phyloP scores from a whole-genome alignment of 805 yeast genomes.

The Starmerella cellae region DNA sequence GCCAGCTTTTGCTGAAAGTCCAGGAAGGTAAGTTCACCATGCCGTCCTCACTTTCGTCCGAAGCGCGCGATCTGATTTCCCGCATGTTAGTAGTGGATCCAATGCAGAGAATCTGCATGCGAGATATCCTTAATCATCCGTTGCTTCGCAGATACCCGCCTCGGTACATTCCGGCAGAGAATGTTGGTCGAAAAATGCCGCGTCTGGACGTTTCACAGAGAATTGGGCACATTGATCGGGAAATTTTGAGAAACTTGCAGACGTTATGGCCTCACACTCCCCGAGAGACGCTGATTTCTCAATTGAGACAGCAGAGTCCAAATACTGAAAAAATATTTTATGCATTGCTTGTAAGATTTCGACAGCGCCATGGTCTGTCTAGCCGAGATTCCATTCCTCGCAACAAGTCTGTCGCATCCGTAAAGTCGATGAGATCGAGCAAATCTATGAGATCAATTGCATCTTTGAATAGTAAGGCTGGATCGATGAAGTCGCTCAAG shows the following conservation, averaged over 20 bases:
- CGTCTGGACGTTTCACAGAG: slow-evolving; percentile 26
- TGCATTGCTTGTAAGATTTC: slow-evolving; percentile 56
- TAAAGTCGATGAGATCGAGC: slow-evolving; percentile 16
- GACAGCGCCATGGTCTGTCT: slow-evolving; percentile 43
- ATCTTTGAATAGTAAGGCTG: slow-evolving; percentile 8
- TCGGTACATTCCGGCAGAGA: slow-evolving; percentile 19
- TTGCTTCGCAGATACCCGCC: slow-evolving; percentile 53
- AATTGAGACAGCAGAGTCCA: slow-evolving; percentile 42
- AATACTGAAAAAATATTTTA: slow-evolving; percentile 73
- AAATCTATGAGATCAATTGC: slow-evolving; percentile 17
- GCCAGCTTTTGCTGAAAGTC: slow-evolving; percentile 75
- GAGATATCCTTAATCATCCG: slow-evolving; percentile 69
- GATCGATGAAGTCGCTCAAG: slow-evolving; percentile 11
- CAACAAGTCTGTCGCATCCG: slow-evolving; percentile 13
- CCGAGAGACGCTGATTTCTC: slow-evolving; percentile 38
- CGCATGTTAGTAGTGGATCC: slow-evolving; percentile 79
- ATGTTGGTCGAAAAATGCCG: slow-evolving; percentile 6
- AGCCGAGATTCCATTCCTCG: slow-evolving; percentile 11
- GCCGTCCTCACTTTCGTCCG: slow-evolving; percentile 65
- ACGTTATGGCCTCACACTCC: slow-evolving; percentile 73
- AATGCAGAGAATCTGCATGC: slow-evolving; percentile 59
- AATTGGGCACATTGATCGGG: slow-evolving; percentile 49
- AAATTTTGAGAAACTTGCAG: slow-evolving; percentile 60
- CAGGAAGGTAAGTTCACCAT: slow-evolving; percentile 78
- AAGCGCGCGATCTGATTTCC: slow-evolving; percentile 76